phyloP scores from a whole-genome alignment of 2,329 filamentous ascomycete genomes.

The Colletotrichum trifolii region DNA sequence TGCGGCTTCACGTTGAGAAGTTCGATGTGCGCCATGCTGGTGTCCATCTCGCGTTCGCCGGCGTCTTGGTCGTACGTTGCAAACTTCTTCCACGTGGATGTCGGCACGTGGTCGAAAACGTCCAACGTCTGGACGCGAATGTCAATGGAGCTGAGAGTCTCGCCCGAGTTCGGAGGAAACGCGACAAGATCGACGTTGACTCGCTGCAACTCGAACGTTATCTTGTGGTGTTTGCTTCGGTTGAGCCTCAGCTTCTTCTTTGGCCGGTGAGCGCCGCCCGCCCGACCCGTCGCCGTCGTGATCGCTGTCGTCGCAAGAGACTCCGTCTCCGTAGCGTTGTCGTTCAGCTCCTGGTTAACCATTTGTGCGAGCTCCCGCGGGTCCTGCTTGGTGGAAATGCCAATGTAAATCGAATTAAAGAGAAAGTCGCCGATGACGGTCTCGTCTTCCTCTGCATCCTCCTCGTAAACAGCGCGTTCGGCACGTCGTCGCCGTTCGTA shows the following conservation, averaged over 20 bases:
- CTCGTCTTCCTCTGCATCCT: slow-evolving; percentile 82
- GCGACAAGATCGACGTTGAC: slow-evolving; percentile 84
- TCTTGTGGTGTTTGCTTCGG: slow-evolving; percentile 91
- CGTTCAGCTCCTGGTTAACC: slow-evolving; percentile 90
- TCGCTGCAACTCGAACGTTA: slow-evolving; percentile 91
- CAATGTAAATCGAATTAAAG: slow-evolving; percentile 99
- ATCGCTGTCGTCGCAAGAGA: slow-evolving; percentile 83
- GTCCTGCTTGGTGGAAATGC: slow-evolving; percentile 86
- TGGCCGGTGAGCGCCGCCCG: slow-evolving; percentile 52
- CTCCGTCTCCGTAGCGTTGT: slow-evolving; percentile 87
- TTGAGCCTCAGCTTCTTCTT: slow-evolving; percentile 76
- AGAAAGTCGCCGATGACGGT: slow-evolving; percentile 93
- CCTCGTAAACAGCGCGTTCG: slow-evolving; percentile 65
- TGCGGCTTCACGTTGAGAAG: slow-evolving; percentile 89
- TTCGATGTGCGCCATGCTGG: slow-evolving; percentile 91
- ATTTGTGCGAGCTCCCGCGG: slow-evolving; percentile 82
- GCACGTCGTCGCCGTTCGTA: slow-evolving; percentile 75
- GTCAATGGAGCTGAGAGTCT: slow-evolving; percentile 90
- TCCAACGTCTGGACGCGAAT: slow-evolving; percentile 85
- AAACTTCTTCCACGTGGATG: slow-evolving; percentile 98
- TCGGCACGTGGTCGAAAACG: slow-evolving; percentile 92
- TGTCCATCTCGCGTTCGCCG: slow-evolving; percentile 85
- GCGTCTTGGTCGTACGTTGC: slow-evolving; percentile 91
- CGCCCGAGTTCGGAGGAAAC: slow-evolving; percentile 79
- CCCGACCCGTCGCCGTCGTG: slow-evolving; percentile 66